Base-by-base conservation (phyloP, 495 filamentous ascomycete species). In the Cryomyces minteri region DNA sequence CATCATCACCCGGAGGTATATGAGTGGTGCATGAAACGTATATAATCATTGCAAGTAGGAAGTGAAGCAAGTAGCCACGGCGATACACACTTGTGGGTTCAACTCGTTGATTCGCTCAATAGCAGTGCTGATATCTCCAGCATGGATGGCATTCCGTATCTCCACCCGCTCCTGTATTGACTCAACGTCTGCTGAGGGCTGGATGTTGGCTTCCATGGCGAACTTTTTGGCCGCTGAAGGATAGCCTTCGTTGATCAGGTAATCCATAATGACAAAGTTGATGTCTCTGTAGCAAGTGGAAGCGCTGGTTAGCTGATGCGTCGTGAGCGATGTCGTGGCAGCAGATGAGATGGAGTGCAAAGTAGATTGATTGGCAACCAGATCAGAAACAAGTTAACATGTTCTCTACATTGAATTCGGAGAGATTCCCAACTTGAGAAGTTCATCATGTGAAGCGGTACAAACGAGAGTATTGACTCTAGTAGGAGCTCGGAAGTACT, bases 401-500 rank as follows among this genome's bases (percentile, higher is more conserved):
- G 58, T 79, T 88, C 82, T 96, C 90, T 77, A 77, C 90, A 96
- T 66, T 59, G 49, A 61, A 67, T 60, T 98, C 82, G 76, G 90
- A 99, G 90, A 99, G 90, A 99, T 99, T 99, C 92, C 90, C 90
- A 96, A 88, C 88, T 88, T 88, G 78, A 68, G 67, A 61, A 58
- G 65, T 73, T 54, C 90, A 95, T 95, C 86, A 90, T 88, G 46
- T 52, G 37, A 12, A 31, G 29, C 25, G 43, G 40, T 25, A 47
- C 39, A 43, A 32, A 39, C 30, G 39, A 46, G 44, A 42, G 49
- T n/a, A 32, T 37, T 47, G 5, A 32, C 39, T 28, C 38, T 45
- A 45, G 53, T 38, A 49, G 36, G 33, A 39, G 43, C 28, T 32
- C 44, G 31, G 9, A 34, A 4, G 14, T 32, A 69, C 83, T 67